Evolutionary conservation across 2,329 filamentous ascomycete species (phyloP), one percentile per base, ranked within the genome.

Genomic region (Calonectria montana): DNA sequence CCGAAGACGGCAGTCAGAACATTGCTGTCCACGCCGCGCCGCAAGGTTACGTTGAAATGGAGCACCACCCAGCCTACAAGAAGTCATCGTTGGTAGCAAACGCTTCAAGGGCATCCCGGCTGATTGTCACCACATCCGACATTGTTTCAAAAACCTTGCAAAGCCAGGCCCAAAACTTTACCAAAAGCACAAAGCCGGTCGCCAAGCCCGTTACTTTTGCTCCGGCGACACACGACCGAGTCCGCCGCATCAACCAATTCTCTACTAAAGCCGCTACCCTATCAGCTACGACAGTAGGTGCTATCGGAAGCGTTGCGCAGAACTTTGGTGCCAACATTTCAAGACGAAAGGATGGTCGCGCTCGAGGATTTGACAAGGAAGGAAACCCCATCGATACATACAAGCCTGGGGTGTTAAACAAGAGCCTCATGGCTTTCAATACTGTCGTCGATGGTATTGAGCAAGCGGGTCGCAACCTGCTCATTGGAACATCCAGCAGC

Each of bases 381-480:
- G 94, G 94, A 41, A 91, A 91, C 64, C 87, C 88, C 4, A 80
- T 90, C 8, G 86, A 88, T 2, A 83, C 82, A 21, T 97, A 97
- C 85, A 98, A 98, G 84, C 96, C 97, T 0, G 96, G 97, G 6
- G 86, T 99, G 35, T 85, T 99, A 76, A 99, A 99, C 86, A 98
- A 98, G 88, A 95, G 93, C 74, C 87, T 99, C 86, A 98, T 99
- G 87, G 97, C 97, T 0, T 98, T 98, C 83, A 95, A 94, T 45
- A 99, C 97, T 0, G 91, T 99, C 53, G 94, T 95, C 27, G 97
- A 99, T 79, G 97, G 97, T 43, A 94, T 98, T 70, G 96, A 98
- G 76, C 93, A 97, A 77, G 94, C 94, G 2, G 94, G 95, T 1
- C 93, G 93, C 65, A 94, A 91, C 73, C 86, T 99, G 35, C 88